phyloP scores from a whole-genome alignment of 768 basidiomycete species.

The Collybia mongolica region DNA sequence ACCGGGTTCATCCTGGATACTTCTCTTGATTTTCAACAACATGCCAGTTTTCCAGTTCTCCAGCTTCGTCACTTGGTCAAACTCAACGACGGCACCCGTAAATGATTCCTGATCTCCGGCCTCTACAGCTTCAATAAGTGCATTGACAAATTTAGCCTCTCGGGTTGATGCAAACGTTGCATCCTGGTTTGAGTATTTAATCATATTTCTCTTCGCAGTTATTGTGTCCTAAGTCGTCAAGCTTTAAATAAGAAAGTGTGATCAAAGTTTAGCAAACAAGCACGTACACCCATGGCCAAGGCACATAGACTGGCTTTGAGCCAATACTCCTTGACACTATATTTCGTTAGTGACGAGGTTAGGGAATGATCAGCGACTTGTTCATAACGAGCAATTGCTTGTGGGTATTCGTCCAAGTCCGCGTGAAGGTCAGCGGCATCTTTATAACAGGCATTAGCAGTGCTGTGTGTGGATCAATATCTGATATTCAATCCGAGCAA shows the following conservation, averaged over 20 bases:
- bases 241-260: background rate
- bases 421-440: slow-evolving; percentile 96
- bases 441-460: slow-evolving; percentile 94
- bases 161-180: slow-evolving; percentile 83
- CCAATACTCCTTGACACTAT: slow-evolving; percentile 99
- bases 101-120: slow-evolving; percentile 56
- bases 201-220: slow-evolving; percentile 76
- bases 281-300: slow-evolving; percentile 78
- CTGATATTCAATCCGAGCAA: background rate
- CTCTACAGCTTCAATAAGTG: slow-evolving; percentile 71
- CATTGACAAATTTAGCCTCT: slow-evolving; percentile 85
- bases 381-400: slow-evolving; percentile 87
- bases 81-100: slow-evolving; percentile 86
- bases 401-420: slow-evolving; percentile 79
- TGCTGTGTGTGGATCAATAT: slow-evolving; percentile 44
- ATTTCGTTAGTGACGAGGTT: slow-evolving; percentile 85
- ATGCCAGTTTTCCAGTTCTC: slow-evolving; percentile 97
- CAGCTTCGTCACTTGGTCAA: slow-evolving; percentile 87
- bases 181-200: slow-evolving; percentile 79
- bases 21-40: slow-evolving; percentile 86
- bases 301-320: slow-evolving; percentile 84
- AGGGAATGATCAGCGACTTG: slow-evolving; percentile 87
- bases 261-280: background rate
- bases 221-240: slow-evolving; percentile 67
- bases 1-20: slow-evolving; percentile 50